Evolutionary conservation across 2,329 filamentous ascomycete genomes (phyloP).

Genomic region (Pestalotiopsis sp.): DNA sequence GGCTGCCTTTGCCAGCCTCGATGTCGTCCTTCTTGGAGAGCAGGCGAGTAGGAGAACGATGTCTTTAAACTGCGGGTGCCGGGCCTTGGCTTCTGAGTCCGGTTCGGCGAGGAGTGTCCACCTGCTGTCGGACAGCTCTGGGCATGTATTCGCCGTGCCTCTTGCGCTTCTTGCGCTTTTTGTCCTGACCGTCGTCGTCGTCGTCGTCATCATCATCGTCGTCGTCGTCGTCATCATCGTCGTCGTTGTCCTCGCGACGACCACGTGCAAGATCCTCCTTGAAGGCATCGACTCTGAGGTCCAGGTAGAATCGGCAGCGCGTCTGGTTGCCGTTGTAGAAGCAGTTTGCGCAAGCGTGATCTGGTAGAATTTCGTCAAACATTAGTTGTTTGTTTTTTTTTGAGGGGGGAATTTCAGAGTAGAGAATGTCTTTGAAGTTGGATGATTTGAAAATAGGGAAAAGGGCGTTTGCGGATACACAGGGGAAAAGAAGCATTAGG

Average conservation of each 20-base stretch:
- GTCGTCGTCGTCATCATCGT: background rate
- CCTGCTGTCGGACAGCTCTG: no score
- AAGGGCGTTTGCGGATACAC: background rate
- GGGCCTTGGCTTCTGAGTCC: no score
- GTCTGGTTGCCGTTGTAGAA: conserved; percentile 3
- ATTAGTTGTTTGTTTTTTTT: background rate
- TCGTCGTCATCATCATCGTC: background rate
- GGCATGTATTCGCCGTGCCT: no score
- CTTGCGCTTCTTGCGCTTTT: no score
- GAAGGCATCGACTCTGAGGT: background rate
- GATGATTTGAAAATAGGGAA: background rate
- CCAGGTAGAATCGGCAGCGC: background rate
- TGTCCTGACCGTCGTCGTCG: background rate
- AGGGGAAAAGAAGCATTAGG: background rate
- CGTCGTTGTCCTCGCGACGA: background rate
- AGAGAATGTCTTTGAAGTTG: background rate
- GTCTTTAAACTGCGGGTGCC: no score
- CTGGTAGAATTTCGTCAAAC: background rate
- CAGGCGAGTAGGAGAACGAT: no score
- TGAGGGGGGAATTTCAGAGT: background rate
- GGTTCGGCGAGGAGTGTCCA: no score
- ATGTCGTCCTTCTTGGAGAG: no score
- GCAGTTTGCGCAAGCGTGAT: background rate
- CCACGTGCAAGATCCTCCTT: background rate
- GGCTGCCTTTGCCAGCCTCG: no score